Evolutionary conservation across 495 filamentous ascomycete genomes (phyloP).

Genomic region (Podospora conica): DNA sequence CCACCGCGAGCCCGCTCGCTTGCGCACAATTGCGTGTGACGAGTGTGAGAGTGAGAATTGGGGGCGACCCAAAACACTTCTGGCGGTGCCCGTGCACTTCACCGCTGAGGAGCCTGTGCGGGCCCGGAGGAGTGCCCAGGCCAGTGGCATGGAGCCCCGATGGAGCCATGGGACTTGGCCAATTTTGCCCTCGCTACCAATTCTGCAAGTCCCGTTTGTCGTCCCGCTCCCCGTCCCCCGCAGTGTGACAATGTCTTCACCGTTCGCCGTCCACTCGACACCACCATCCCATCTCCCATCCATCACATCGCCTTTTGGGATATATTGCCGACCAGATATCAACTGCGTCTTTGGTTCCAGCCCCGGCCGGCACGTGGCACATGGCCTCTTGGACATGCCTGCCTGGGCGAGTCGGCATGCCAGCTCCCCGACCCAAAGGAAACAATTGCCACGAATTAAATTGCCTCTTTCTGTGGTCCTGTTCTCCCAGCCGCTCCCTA

Average conservation of each 20-base stretch:
- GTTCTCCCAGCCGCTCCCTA: background rate
- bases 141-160: background rate
- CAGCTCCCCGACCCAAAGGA: background rate
- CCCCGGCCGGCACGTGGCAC: background rate
- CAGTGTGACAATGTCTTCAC: too few relatives aligned
- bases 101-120: background rate
- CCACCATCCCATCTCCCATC: background rate
- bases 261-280: background rate
- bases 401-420: background rate
- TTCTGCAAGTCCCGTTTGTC: background rate
- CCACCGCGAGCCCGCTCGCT: background rate
- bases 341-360: background rate
- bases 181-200: background rate
- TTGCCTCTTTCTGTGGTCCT: too few relatives aligned
- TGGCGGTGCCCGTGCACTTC: background rate
- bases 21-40: background rate
- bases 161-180: background rate
- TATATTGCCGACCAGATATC: background rate
- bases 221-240: too few relatives aligned
- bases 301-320: background rate
- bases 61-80: background rate
- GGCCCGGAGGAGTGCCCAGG: background rate
- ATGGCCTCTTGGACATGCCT: background rate
- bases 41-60: too few relatives aligned
- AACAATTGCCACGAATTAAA: background rate